Percentiles rank a stretch among this genome's conserved stretches.
These are phyloP conservation scores for Colletotrichum sp. DNA, from an alignment of 2,329 filamentous ascomycete species.

Conservation along the genomic window DNA sequence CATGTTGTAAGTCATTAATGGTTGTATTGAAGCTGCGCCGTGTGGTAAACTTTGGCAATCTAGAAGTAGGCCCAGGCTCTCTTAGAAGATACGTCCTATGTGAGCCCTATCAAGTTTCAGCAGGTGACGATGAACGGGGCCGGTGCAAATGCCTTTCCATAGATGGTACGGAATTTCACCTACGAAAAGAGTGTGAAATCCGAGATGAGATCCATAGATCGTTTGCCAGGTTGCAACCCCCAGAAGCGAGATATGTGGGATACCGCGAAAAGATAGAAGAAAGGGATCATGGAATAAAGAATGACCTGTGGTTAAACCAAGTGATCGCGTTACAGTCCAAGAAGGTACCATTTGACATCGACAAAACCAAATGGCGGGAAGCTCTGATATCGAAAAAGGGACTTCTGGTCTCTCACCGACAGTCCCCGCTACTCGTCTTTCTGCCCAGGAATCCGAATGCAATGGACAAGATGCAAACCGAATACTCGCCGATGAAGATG, in stretches of 20 bases:
- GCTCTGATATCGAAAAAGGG: neutral
- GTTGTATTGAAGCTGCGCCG: neutral
- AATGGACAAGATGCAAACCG: accelerated
- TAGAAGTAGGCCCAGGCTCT: neutral
- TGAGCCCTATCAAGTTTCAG: neutral
- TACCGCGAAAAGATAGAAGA: accelerated
- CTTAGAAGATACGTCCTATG: neutral
- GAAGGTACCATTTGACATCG: accelerated
- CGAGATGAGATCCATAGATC: neutral
- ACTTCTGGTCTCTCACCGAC: neutral
- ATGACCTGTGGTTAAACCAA: accelerated
- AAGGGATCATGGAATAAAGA: accelerated
- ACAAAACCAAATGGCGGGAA: neutral
- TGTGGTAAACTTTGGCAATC: accelerated
- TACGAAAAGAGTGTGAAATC: neutral
- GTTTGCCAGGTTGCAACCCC: accelerated
- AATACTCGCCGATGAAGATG: neutral
- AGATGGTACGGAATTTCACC: neutral
- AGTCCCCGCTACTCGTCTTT: accelerated
- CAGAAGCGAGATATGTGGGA: neutral
- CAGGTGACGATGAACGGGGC: neutral
- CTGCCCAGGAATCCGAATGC: accelerated
- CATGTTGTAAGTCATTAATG: neutral
- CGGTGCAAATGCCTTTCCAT: neutral
- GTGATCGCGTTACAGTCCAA: neutral